phyloP scores from a whole-genome alignment of 495 filamentous ascomycete genomes.

The Emericellopsis terricola region DNA sequence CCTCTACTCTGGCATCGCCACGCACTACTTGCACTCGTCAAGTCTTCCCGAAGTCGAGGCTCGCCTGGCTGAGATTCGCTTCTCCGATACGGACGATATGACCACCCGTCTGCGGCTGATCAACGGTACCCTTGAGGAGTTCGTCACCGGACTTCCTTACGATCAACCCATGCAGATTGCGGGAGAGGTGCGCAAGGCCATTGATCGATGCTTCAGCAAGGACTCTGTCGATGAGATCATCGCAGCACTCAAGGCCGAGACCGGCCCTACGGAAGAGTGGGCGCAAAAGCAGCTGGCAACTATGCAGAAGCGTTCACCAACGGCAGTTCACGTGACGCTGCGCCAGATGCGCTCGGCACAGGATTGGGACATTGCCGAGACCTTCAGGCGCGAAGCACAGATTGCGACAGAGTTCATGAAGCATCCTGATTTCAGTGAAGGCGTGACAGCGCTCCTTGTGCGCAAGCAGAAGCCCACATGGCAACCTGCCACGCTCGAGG shows the following conservation, averaged over 20 bases:
- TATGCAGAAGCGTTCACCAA: conserved; percentile 60
- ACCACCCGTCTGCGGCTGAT: conserved; percentile 47
- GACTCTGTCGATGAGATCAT: conserved; percentile 53
- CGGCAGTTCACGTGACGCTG: conserved; percentile 64
- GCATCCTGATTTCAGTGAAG: conserved; percentile 72
- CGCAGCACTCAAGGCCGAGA: conserved; percentile 41
- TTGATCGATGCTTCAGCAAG: conserved; percentile 68
- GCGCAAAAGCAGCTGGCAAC: conserved; percentile 54
- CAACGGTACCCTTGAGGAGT: conserved; percentile 83
- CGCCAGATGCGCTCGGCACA: conserved; percentile 58
- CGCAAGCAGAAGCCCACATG: conserved; percentile 47
- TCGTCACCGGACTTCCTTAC: conserved; percentile 59
- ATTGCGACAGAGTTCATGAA: conserved; percentile 73
- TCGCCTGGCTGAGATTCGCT: conserved; percentile 74
- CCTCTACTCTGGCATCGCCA: conserved; percentile 73
- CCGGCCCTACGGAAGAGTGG: conserved; percentile 39
- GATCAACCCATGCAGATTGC: conserved; percentile 43
- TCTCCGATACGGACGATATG: conserved; percentile 51
- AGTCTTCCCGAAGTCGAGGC: conserved; percentile 60
- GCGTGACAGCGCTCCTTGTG: conserved; percentile 61
- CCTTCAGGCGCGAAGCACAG: conserved; percentile 67
- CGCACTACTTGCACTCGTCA: conserved; percentile 87
- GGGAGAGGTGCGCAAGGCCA: conserved; percentile 49
- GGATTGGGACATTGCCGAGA: conserved; percentile 58
- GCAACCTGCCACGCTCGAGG: conserved; percentile 50